Base-by-base conservation (phyloP, 768 basidiomycete species). In the Russula earlei region DNA sequence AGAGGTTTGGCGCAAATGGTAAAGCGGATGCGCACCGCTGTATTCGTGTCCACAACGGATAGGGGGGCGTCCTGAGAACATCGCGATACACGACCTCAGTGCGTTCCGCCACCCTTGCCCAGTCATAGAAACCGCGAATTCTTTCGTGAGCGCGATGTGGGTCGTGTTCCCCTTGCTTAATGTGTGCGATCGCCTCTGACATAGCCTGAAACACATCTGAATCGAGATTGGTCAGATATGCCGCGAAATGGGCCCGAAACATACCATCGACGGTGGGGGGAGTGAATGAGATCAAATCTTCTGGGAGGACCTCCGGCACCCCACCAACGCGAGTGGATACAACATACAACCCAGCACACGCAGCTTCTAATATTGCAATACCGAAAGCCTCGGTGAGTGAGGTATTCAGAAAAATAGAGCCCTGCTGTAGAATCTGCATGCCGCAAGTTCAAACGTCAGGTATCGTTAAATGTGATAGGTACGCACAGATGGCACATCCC, bases 381-480 rank as follows among this genome's bases (percentile, higher is more conserved):
- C 96, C 95, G 62, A 98, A 99, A 0, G 96, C 81, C 67, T 98
- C 96, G 1, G 95, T 98, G 24, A 98, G 77, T 0, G 92, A 94
- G 0, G 96, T 94, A 65, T 94, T 96, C 74, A 99, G 76, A 71
- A 87, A 99, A 58, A 99, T 93, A 12, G 89, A 78, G 1, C 94
- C 96, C 41, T 82, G 83, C 7, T 76, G 75, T 11, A 99, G 78
- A n/a, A 96, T 84, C 91, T 93, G 61, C 14, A 27, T 0, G 10
- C 27, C 9, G 24, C 22, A 49, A 33, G 31, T 38, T 25, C 14
- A 33, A 31, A 34, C 4, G 20, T 45, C 17, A 8, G 43, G 3
- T 7, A 36, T 49, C 15, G 31, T 33, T 12, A 27, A 42, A 25
- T 14, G 12, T 14, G 19, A 56, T n/a, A 20, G 24, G 33, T 22